Conservation (phyloP, 202 grass and related monocot species). For the Saccharum hybrid region DNA sequence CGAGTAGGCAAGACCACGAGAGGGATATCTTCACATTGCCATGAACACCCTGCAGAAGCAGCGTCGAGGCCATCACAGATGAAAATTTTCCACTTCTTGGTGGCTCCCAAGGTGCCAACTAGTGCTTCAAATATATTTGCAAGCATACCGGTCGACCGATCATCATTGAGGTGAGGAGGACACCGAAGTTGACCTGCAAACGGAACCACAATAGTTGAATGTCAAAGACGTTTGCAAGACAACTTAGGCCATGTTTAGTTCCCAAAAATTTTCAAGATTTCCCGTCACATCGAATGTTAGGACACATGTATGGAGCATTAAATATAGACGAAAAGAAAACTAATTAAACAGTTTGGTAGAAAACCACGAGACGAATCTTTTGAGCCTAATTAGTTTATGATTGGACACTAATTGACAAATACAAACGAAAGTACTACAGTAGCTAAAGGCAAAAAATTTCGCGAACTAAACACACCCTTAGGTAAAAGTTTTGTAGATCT, state of each 20-base stretch:
- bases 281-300: too few species aligned
- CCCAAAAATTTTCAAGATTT: too few species aligned
- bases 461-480: not conserved
- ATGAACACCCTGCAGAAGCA: conserved; percentile 81
- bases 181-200: conserved; percentile 59
- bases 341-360: too few species aligned
- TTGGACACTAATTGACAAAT: too few species aligned
- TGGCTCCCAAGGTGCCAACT: conserved; percentile 60
- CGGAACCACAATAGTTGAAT: not conserved
- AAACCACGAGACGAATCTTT: too few species aligned
- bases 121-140: conserved; percentile 81
- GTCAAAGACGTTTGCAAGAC: not conserved
- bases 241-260: not conserved
- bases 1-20: too few species aligned
- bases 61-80: conserved; percentile 57
- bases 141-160: conserved; percentile 66
- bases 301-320: too few species aligned
- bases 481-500: not conserved
- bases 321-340: too few species aligned
- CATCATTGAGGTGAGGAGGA: conserved; percentile 71
- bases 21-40: conserved; percentile 69
- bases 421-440: too few species aligned
- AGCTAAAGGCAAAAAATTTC: too few species aligned
- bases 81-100: conserved; percentile 72
- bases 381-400: too few species aligned